A percentile compares a stretch with the other conserved stretches of the same genome.
Evolutionary conservation across 257 asterid species (phyloP).

Genomic region (Phtheirospermum japonicum): DNA sequence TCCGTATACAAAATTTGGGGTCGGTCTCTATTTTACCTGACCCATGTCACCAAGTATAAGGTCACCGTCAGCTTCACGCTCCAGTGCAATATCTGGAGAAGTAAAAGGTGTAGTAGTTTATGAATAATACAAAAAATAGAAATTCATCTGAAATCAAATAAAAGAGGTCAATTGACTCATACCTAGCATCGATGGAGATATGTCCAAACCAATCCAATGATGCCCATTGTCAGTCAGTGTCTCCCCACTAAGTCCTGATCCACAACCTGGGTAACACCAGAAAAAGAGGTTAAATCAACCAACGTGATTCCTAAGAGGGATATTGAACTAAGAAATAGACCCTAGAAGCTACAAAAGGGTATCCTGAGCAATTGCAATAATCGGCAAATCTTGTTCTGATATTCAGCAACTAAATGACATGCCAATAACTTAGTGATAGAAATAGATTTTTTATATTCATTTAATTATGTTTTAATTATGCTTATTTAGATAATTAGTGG

Average conservation of each 20-base stretch:
- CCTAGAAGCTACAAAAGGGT: no score
- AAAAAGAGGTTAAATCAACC: neutral
- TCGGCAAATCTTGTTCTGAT: no score
- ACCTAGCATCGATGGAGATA: slow-evolving; percentile 89
- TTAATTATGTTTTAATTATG: no score
- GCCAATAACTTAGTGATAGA: no score
- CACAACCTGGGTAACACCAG: slow-evolving; percentile 63
- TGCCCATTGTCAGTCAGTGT: slow-evolving; percentile 83
- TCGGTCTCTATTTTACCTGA: slow-evolving; percentile 44
- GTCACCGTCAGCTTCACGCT: slow-evolving; percentile 92
- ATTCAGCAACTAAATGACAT: no score
- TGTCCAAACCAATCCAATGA: slow-evolving; percentile 94
- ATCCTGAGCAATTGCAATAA: no score
- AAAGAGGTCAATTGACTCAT: slow-evolving; percentile 20
- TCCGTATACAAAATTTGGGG: neutral
- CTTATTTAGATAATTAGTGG: no score
- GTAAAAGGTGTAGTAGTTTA: slow-evolving; percentile 9
- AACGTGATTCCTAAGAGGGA: no score
- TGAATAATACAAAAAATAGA: slow-evolving; percentile 12
- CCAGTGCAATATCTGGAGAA: slow-evolving; percentile 72
- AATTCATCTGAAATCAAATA: slow-evolving; percentile 3
- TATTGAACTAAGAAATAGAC: no score
- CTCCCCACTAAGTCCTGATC: slow-evolving; percentile 97
- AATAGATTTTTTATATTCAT: no score
- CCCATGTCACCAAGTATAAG: slow-evolving; percentile 93